These are phyloP conservation scores for Primulina eburnea DNA, from an alignment of 257 asterid species.

Conservation along the genomic window DNA sequence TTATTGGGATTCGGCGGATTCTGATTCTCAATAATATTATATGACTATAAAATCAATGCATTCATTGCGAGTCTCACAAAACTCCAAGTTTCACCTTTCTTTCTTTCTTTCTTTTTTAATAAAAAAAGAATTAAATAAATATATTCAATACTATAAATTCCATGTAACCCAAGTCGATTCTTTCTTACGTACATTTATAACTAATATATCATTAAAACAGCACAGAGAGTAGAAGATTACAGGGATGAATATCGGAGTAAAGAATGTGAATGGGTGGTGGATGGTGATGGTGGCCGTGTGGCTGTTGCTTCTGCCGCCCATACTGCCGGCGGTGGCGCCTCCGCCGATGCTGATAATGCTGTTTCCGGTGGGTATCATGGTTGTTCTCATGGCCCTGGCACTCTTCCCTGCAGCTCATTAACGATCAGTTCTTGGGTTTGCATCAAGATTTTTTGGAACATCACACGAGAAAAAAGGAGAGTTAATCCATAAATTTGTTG, in stretches of 20 bases:
- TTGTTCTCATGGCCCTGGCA: slow-evolving; percentile 48
- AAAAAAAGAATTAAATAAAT: too few species aligned
- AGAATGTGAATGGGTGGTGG: slow-evolving; percentile 36
- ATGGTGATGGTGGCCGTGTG: slow-evolving; percentile 33
- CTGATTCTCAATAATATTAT: slow-evolving; percentile 34
- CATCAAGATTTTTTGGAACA: too few species aligned
- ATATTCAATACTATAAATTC: background rate
- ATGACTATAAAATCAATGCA: slow-evolving; percentile 21
- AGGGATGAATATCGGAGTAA: background rate
- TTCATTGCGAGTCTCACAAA: too few species aligned
- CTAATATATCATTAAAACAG: too few species aligned
- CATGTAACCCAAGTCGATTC: slow-evolving; percentile 4
- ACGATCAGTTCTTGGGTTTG: too few species aligned
- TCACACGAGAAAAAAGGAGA: too few species aligned
- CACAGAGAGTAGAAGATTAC: background rate
- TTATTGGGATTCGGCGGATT: slow-evolving; percentile 34
- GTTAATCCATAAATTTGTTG: too few species aligned
- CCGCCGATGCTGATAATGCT: slow-evolving; percentile 53
- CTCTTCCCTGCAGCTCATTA: slow-evolving; percentile 29
- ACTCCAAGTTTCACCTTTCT: background rate
- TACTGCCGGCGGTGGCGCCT: slow-evolving; percentile 47
- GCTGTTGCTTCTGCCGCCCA: slow-evolving; percentile 41
- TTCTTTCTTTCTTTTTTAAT: too few species aligned
- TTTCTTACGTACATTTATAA: background rate
- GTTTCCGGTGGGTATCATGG: slow-evolving; percentile 57